Conservation (phyloP, 345 rosid species). For the Draba incana region DNA sequence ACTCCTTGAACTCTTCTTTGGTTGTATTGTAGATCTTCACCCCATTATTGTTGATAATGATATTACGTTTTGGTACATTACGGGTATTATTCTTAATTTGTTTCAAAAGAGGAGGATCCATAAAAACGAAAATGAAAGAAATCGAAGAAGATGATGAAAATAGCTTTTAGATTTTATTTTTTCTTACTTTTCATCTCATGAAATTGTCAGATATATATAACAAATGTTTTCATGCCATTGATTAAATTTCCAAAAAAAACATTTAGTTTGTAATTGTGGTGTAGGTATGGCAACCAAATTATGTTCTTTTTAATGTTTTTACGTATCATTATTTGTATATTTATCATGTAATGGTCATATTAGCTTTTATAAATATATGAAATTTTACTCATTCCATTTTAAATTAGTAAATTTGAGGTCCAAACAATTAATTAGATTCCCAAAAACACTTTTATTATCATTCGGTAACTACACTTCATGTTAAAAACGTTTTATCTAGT, state of each 20-base stretch:
- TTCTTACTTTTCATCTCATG: not conserved
- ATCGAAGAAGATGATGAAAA: not conserved
- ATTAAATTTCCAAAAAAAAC: not conserved
- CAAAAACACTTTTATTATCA: not conserved
- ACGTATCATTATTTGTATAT: not conserved
- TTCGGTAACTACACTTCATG: no score
- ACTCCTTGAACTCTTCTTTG: slow-evolving; percentile 62
- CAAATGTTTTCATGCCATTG: not conserved
- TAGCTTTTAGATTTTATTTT: not conserved
- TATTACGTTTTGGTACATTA: not conserved
- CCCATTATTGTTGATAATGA: not conserved
- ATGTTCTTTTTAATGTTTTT: not conserved
- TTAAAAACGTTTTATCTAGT: not conserved
- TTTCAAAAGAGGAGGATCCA: not conserved
- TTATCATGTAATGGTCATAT: not conserved
- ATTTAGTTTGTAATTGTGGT: not conserved
- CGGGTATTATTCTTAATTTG: not conserved
- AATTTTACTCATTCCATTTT: not conserved
- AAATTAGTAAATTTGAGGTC: not conserved
- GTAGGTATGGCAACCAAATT: not conserved
- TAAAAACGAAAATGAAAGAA: not conserved
- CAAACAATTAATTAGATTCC: not conserved
- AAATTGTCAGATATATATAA: not conserved
- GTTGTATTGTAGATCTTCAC: slow-evolving; percentile 58
- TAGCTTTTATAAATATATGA: no score